phyloP scores from a whole-genome alignment of 768 basidiomycete species.

The Plicaturopsis crispa region DNA sequence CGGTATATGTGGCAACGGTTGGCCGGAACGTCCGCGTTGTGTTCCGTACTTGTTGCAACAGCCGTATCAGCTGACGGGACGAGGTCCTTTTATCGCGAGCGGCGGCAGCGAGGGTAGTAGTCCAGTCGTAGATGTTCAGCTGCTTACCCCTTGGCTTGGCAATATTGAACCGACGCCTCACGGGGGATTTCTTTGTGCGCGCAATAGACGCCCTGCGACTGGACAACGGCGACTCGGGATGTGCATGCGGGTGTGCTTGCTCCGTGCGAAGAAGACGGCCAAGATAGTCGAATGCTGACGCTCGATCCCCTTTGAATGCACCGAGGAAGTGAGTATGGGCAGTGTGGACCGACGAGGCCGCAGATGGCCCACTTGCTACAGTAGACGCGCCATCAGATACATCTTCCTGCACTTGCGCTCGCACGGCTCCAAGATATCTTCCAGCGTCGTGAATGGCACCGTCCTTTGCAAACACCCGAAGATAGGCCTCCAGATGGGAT shows the following conservation, averaged over 20 bases:
- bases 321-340: conserved; percentile 38
- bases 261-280: conserved; percentile 24
- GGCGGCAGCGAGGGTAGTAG: conserved; percentile 36
- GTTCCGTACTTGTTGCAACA: conserved; percentile 27
- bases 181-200: no score
- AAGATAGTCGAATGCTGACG: conserved; percentile 42
- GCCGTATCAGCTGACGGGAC: conserved; percentile 23
- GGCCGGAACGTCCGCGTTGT: conserved; percentile 25
- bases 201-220: no score
- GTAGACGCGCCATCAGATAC: conserved; percentile 1
- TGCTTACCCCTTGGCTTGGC: conserved; percentile 14
- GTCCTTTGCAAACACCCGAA: conserved; percentile 38
- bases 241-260: no score
- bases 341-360: conserved; percentile 16
- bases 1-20: conserved; percentile 41
- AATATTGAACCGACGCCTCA: conserved; percentile 4
- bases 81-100: conserved; percentile 29
- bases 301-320: conserved; percentile 29
- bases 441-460: conserved; percentile 34
- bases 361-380: not conserved
- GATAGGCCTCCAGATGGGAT: conserved; percentile 38
- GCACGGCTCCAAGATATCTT: conserved; percentile 32
- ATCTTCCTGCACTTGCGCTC: conserved; percentile 9
- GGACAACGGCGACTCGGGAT: no score
- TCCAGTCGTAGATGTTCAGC: conserved; percentile 39